Base-by-base conservation (phyloP, 768 basidiomycete genomes). In the Hygrophoropsis aurantiaca region DNA sequence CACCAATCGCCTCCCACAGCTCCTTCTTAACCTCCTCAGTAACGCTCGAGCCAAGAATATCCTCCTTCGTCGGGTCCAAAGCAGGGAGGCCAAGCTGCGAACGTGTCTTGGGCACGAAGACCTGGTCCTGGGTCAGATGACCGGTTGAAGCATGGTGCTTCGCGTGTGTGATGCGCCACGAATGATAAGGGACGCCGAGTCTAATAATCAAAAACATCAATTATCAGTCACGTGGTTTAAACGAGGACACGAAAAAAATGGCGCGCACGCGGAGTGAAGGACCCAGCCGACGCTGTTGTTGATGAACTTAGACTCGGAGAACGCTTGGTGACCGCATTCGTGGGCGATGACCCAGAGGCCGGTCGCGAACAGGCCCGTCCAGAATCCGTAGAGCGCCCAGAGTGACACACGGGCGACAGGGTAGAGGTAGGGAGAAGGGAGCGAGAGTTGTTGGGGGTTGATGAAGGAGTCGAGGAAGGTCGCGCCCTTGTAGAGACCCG, bases 251-350 rank as follows among this genome's bases (percentile, higher is more conserved):
- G n/a, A 38, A 45, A 43, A 55, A 40, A 52, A 43, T 47, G 49
- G 37, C 30, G 62, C 86, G 52, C 62, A 91, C 90, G 78, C 80
- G 37, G 93, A 95, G 68, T 97, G 95, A 25, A 97, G 75, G 50
- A 95, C 61, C 87, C 89, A 95, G 10, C 95, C 95, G 47, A 94
- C 89, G 37, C 81, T 69, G 76, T 97, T 90, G 76, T 98, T 98
- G 69, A 97, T 77, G 24, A 74, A 64, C 74, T 94, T 95, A 44
- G 85, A 94, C 55, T 93, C 85, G 1, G 94, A 97, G 75, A 92
- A 99, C 0, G 90, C 89, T 66, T 95, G 93, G 67, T 99, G 95
- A 24, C 95, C 95, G 57, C 91, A 94, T 69, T 97, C 94, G 62
- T 95, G 93, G 38, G 86, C 94, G 50, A 95, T 74, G 54, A 94